Base-by-base conservation (phyloP, 768 basidiomycete species). In the Lentinula sp. region DNA sequence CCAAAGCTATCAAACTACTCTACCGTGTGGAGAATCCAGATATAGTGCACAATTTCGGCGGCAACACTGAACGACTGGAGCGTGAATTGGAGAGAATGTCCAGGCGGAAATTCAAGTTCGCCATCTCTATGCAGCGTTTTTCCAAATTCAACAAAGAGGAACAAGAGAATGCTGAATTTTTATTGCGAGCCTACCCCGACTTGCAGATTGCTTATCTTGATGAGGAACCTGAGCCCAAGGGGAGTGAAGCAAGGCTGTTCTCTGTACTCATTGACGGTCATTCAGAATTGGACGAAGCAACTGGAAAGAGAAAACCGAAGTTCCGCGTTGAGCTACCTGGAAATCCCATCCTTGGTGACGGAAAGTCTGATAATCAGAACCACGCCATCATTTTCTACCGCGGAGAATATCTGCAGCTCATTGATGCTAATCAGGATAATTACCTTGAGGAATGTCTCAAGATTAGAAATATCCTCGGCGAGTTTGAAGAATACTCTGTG, bases 121-220 rank as follows among this genome's bases (percentile, higher is more conserved):
- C 91, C 62, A 90, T 98, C 61, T 96, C 97, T 40, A 98, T 98
- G 97, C 97, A 98, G 73, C 91, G 97, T 13, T 98, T 93, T 79
- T 86, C 93, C 70, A 98, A 98, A 76, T 98, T 98, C 80, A 97
- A 93, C 82, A 97, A 98, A 78, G 96, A 99, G 74, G 97, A 98
- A 72, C 87, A 91, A 52, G 97, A 98, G 77, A 98, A 98, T 69
- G 95, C 96, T 35, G 96, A 98, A 74, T 98, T 99, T 80, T 78
- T 98, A 59, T 77, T 99, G 40, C 93, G 97, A 52, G 97, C 97
- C 9, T 99, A 99, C 73, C 97, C 97, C 8, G 97, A 99, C 75
- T 76, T 99, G 48, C 95, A 98, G 75, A 99, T 99, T 65, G 95
- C 96, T 3, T 99, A 95, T 73, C 84, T 99, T 32, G 97, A 99